These are phyloP conservation scores for Amorphotheca resinae DNA, from an alignment of 495 filamentous ascomycete genomes.

Conservation along the genomic window DNA sequence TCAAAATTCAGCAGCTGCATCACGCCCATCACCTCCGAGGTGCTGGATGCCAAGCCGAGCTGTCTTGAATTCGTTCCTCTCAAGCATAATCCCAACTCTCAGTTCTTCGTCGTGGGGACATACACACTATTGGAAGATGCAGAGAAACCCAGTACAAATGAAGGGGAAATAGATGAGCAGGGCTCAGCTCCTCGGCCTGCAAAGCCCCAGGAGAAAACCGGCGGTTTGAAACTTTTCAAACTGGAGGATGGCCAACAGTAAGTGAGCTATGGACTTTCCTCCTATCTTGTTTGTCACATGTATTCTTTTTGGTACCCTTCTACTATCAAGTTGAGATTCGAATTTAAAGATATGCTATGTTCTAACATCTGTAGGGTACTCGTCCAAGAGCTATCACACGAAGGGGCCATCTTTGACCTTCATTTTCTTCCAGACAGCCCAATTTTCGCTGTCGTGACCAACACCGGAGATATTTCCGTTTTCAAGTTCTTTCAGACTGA, in stretches of 20 bases:
- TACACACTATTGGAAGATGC: constrained; percentile 56
- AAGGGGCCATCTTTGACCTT: constrained; percentile 53
- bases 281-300: neutral
- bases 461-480: constrained; percentile 54
- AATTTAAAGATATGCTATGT: neutral
- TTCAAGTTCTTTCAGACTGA: constrained; percentile 32
- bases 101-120: constrained; percentile 72
- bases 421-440: constrained; percentile 56
- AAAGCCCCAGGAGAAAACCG: constrained; percentile 37
- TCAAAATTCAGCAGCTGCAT: neutral
- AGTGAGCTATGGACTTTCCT: constrained; percentile 18
- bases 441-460: constrained; percentile 32
- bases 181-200: constrained; percentile 14
- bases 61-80: constrained; percentile 1
- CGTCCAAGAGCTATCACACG: constrained; percentile 1
- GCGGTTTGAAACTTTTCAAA: constrained; percentile 56
- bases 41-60: neutral
- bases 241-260: constrained; percentile 40
- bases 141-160: neutral
- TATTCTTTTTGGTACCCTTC: neutral
- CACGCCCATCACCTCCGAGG: neutral
- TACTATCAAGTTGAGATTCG: neutral
- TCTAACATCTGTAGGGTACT: constrained; percentile 1
- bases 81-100: constrained; percentile 2
- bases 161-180: constrained; percentile 8